Percentiles rank a stretch among this genome's conserved stretches.
Evolutionary conservation across 2,329 filamentous ascomycete species (phyloP).

Genomic region (Fusarium napiforme): DNA sequence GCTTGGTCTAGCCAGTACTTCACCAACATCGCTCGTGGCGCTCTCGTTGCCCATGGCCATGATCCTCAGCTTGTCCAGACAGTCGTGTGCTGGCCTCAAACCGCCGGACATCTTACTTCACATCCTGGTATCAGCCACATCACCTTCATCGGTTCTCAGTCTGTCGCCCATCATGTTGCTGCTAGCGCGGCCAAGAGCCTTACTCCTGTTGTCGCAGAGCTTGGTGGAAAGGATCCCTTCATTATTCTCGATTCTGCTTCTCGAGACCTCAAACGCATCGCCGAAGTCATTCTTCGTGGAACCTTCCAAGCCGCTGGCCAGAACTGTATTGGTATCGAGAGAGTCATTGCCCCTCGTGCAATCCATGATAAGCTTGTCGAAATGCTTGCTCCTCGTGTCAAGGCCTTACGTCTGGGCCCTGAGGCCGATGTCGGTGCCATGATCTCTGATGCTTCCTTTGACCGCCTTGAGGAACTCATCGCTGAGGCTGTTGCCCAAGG

Average conservation of each 20-base stretch:
- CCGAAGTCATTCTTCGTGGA: conserved; percentile 87
- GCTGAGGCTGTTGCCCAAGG: conserved; percentile 80
- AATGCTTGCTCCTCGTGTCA: conserved; percentile 78
- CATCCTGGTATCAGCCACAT: conserved; percentile 87
- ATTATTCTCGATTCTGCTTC: conserved; percentile 84
- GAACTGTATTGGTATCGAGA: conserved; percentile 97
- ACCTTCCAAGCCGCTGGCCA: conserved; percentile 96
- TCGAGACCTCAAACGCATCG: conserved; percentile 74
- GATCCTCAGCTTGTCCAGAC: conserved; percentile 84
- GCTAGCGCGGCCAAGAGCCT: conserved; percentile 85
- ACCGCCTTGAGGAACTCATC: conserved; percentile 80
- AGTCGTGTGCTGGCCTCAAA: conserved; percentile 87
- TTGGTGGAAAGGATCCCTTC: conserved; percentile 94
- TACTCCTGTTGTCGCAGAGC: conserved; percentile 89
- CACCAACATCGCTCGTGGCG: conserved; percentile 78
- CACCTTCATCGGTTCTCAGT: conserved; percentile 93
- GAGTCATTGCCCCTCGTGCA: conserved; percentile 82
- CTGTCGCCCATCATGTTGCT: conserved; percentile 88
- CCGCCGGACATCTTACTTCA: conserved; percentile 83
- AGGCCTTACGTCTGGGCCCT: conserved; percentile 79
- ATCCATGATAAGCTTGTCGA: conserved; percentile 79
- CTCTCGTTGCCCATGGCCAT: conserved; percentile 84
- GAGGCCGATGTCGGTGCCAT: conserved; percentile 87
- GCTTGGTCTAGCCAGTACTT: conserved; percentile 93
- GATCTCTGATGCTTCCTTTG: conserved; percentile 83